Conservation (phyloP, 352 stramenopile genomes). For the Aphanomyces euteiches region DNA sequence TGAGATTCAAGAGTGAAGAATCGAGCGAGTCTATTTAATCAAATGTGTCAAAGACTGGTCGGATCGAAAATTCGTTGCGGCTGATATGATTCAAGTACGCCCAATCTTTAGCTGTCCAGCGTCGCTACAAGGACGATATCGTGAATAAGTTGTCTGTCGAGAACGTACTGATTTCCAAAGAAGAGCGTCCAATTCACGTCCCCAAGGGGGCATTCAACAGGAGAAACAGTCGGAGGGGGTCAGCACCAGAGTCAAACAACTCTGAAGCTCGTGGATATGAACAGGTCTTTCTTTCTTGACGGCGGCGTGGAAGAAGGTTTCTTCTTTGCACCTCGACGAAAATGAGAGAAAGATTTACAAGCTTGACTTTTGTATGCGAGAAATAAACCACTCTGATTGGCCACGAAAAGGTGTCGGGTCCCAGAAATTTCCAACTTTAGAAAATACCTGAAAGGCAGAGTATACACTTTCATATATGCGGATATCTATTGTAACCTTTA, state of each 20-base stretch:
- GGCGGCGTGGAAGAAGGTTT: not conserved
- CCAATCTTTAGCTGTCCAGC: conserved; percentile 32
- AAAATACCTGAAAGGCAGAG: not conserved
- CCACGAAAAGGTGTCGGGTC: not conserved
- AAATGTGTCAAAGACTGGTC: conserved; percentile 31
- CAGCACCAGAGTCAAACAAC: conserved; percentile 1
- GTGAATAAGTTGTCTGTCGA: not conserved
- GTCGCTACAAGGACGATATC: conserved; percentile 20
- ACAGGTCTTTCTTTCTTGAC: not conserved
- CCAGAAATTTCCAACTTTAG: not conserved
- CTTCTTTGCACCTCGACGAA: not conserved
- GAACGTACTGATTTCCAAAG: conserved; percentile 30
- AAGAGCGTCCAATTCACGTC: conserved; percentile 28
- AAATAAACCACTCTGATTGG: not conserved
- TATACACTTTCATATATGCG: not conserved
- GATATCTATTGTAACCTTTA: not conserved
- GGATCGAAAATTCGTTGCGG: conserved; percentile 24
- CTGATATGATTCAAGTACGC: conserved; percentile 30
- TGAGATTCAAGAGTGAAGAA: not conserved
- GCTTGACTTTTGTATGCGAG: not conserved
- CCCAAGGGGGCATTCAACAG: conserved; percentile 27
- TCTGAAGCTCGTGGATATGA: conserved; percentile 10
- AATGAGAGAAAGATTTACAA: not conserved
- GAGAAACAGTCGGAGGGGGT: not conserved
- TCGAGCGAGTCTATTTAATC: conserved; percentile 21